Conservation (phyloP, 2,329 filamentous ascomycete species). For the Aspergillus hortae region DNA sequence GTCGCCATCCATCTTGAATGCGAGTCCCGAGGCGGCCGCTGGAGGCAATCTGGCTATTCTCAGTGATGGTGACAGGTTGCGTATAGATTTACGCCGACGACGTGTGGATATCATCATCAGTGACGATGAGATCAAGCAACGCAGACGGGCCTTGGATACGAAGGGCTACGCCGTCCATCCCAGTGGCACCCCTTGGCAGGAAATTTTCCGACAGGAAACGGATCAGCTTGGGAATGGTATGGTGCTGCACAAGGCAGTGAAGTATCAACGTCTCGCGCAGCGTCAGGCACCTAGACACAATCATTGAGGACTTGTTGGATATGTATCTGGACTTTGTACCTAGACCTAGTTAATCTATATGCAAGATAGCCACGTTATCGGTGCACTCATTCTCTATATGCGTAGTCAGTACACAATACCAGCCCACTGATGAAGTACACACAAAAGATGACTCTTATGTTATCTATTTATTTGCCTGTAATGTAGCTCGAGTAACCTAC, state of each 20-base stretch:
- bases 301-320: constrained; percentile 20
- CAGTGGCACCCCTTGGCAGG: constrained; percentile 51
- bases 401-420: no score
- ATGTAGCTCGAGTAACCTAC: no score
- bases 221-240: constrained; percentile 46
- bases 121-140: constrained; percentile 39
- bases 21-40: constrained; percentile 53
- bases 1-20: constrained; percentile 54
- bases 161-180: constrained; percentile 40
- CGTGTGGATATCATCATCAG: constrained; percentile 48
- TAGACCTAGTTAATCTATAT: no score
- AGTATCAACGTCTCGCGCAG: constrained; percentile 48
- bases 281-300: constrained; percentile 43
- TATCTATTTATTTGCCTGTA: no score
- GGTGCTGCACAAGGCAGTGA: constrained; percentile 45
- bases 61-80: constrained; percentile 47
- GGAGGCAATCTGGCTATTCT: constrained; percentile 53
- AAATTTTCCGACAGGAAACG: constrained; percentile 47
- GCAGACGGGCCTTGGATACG: constrained; percentile 37
- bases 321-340: no score
- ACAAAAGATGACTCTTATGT: no score
- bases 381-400: no score
- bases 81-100: constrained; percentile 50
- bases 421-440: no score
- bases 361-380: no score